Evolutionary conservation across 768 basidiomycete species (phyloP).

Genomic region (Kondoa subrosea): DNA sequence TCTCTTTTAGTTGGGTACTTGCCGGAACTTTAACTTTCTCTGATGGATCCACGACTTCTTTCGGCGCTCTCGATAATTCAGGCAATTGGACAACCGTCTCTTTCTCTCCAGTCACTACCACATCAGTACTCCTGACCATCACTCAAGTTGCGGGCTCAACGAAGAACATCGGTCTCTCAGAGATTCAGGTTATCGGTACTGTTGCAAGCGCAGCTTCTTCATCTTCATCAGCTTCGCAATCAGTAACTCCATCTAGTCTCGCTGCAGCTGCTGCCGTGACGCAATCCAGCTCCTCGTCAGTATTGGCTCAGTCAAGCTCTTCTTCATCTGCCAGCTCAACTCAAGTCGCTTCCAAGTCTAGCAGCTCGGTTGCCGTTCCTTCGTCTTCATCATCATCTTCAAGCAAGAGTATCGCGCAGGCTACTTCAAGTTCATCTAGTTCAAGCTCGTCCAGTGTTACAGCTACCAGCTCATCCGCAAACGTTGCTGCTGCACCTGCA

Average conservation of each 20-base stretch:
- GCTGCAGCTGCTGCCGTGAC: too few relatives aligned
- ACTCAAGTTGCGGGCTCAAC: too few relatives aligned
- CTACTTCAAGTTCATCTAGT: not conserved
- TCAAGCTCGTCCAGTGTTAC: not conserved
- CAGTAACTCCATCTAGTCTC: too few relatives aligned
- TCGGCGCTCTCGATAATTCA: slow-evolving; percentile 18
- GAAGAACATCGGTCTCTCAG: too few relatives aligned
- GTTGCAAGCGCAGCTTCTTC: not conserved
- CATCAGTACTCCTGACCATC: slow-evolving; percentile 8
- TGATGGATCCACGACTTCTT: slow-evolving; percentile 13
- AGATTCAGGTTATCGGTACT: slow-evolving; percentile 8
- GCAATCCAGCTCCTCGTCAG: too few relatives aligned
- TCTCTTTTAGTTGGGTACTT: slow-evolving; percentile 6
- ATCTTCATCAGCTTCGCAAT: not conserved
- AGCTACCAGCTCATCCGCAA: not conserved
- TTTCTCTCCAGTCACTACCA: slow-evolving; percentile 11
- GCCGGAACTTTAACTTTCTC: slow-evolving; percentile 19
- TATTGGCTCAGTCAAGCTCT: too few relatives aligned
- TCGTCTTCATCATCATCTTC: not conserved
- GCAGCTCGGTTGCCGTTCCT: too few relatives aligned
- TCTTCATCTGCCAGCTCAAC: too few relatives aligned
- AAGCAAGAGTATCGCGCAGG: not conserved
- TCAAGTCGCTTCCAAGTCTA: too few relatives aligned
- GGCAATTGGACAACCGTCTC: slow-evolving; percentile 11
- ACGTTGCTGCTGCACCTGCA: not conserved